Conservation (phyloP, 805 yeast genomes). For the Geotrichum ghanense region DNA sequence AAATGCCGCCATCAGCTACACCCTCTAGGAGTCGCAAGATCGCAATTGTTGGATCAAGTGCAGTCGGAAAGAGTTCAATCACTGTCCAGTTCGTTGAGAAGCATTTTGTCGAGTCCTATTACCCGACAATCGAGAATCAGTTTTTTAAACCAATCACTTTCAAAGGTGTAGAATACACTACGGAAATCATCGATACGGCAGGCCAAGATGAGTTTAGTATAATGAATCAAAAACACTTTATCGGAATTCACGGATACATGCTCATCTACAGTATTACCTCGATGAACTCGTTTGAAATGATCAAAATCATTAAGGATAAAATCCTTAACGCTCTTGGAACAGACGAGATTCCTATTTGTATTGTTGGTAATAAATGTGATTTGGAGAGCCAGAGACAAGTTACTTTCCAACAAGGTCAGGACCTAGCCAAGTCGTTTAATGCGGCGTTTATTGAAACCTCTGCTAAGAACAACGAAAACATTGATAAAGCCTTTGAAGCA, state of each 20-base stretch:
- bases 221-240: constrained; percentile 54
- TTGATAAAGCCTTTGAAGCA: constrained; percentile 23
- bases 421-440: constrained; percentile 44
- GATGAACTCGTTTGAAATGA: constrained; percentile 52
- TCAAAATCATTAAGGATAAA: constrained; percentile 59
- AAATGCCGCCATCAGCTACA: constrained; percentile 5
- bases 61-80: constrained; percentile 69
- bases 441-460: constrained; percentile 63
- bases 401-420: constrained; percentile 36
- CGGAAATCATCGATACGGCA: constrained; percentile 71
- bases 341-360: constrained; percentile 53
- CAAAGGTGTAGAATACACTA: constrained; percentile 51
- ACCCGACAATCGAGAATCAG: constrained; percentile 72
- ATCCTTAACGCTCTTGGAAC: constrained; percentile 50
- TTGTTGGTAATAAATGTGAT: constrained; percentile 58
- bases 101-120: constrained; percentile 64
- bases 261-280: constrained; percentile 63
- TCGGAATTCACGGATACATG: constrained; percentile 63
- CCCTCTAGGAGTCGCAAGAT: constrained; percentile 46
- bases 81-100: constrained; percentile 64
- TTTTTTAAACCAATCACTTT: constrained; percentile 47
- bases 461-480: constrained; percentile 57
- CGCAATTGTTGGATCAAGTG: constrained; percentile 66
- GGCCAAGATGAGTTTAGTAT: constrained; percentile 75
- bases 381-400: constrained; percentile 44